Evolutionary conservation across 1,284 basidiomycete species (phyloP).

Genomic region (Laetiporus sulphureus): DNA sequence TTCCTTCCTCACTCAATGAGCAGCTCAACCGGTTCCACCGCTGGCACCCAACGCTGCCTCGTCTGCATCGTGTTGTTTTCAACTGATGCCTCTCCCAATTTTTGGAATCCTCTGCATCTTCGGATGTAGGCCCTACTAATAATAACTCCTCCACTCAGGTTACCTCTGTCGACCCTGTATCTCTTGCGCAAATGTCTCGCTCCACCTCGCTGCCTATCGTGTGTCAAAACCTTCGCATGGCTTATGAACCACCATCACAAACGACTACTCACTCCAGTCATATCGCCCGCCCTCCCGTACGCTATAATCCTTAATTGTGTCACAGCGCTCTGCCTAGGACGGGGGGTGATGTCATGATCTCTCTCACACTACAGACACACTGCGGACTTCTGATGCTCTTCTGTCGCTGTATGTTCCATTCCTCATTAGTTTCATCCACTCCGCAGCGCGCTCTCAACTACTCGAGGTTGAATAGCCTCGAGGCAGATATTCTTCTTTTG

Average conservation of each 20-base stretch:
- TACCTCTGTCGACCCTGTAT: not conserved
- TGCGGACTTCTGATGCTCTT: no score
- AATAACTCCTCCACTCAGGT: not conserved
- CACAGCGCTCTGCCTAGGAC: slow-evolving; percentile 7
- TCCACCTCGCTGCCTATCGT: slow-evolving; percentile 6
- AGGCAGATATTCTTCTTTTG: no score
- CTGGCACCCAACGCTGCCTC: slow-evolving; percentile 22
- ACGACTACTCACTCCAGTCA: slow-evolving; percentile 20
- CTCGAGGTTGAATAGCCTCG: no score
- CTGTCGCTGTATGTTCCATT: no score
- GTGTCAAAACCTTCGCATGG: slow-evolving; percentile 2
- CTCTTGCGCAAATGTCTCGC: not conserved
- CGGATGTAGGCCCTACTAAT: not conserved
- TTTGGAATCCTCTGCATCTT: no score
- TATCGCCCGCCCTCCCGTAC: slow-evolving; percentile 11
- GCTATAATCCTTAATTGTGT: slow-evolving; percentile 8
- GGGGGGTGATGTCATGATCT: slow-evolving; percentile 7
- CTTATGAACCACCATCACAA: slow-evolving; percentile 15
- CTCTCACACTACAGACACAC: no score
- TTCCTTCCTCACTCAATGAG: slow-evolving; percentile 28
- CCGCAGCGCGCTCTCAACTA: no score
- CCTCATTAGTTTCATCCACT: no score
- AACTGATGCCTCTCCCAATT: not conserved
- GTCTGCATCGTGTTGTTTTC: slow-evolving; percentile 10
- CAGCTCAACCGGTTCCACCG: slow-evolving; percentile 29